A percentile compares a stretch with the other conserved stretches of the same genome.
These are phyloP conservation scores for Suillus fuscotomentosus DNA, from an alignment of 768 basidiomycete genomes.

Conservation along the genomic window DNA sequence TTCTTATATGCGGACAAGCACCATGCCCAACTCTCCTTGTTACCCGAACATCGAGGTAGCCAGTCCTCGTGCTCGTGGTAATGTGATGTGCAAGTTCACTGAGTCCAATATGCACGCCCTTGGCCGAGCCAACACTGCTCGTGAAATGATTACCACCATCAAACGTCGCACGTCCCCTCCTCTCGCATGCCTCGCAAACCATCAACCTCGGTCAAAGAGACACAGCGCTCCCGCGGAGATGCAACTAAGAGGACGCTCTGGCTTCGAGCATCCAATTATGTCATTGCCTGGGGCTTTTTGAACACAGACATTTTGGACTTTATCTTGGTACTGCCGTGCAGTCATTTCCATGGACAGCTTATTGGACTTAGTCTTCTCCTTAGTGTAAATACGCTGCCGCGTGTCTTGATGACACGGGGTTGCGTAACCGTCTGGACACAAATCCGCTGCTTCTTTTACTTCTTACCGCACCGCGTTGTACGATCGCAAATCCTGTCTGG, in stretches of 20 bases:
- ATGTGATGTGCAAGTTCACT: slow-evolving; percentile 46
- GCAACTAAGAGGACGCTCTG: slow-evolving; percentile 44
- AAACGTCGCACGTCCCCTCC: slow-evolving; percentile 49
- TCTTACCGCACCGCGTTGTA: not conserved
- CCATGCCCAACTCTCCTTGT: slow-evolving; percentile 34
- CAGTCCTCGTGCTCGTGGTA: slow-evolving; percentile 44
- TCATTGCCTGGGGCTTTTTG: slow-evolving; percentile 60
- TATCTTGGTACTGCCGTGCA: not conserved
- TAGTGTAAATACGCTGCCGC: not conserved
- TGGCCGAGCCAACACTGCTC: slow-evolving; percentile 55
- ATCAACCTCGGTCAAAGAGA: slow-evolving; percentile 46
- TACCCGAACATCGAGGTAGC: slow-evolving; percentile 46
- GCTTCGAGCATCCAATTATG: slow-evolving; percentile 61
- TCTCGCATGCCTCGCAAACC: slow-evolving; percentile 10
- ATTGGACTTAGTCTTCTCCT: not conserved
- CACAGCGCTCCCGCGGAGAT: slow-evolving; percentile 67
- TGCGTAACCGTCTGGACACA: not conserved
- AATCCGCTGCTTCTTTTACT: not conserved
- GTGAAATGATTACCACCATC: slow-evolving; percentile 66
- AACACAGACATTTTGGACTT: slow-evolving; percentile 11
- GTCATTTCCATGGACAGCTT: not conserved
- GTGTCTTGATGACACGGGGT: slow-evolving; percentile 7
- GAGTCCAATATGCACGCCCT: slow-evolving; percentile 52
- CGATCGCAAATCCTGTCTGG: not conserved
- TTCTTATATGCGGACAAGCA: slow-evolving; percentile 9